Evolutionary conservation across 768 basidiomycete genomes (phyloP).

Genomic region (Thelephora ganbajun): DNA sequence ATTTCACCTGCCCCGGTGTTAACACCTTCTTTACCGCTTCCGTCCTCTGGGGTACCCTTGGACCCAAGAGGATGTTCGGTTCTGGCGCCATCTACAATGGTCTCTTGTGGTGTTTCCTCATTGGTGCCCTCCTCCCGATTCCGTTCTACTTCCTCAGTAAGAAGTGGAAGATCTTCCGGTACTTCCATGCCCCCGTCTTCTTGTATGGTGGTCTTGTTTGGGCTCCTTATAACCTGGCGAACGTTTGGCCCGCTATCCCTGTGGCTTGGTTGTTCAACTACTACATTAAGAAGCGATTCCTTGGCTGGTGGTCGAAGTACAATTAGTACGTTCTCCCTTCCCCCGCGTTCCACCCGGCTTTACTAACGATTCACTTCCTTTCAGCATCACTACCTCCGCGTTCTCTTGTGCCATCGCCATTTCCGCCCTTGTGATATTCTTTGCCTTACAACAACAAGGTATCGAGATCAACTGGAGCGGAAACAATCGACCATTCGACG

Average conservation of each 20-base stretch:
- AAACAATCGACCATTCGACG: slow-evolving; percentile 13
- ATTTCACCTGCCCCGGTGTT: slow-evolving; percentile 58
- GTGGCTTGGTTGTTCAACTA: slow-evolving; percentile 16
- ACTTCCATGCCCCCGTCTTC: slow-evolving; percentile 83
- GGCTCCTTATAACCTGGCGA: slow-evolving; percentile 11
- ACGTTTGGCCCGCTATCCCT: slow-evolving; percentile 13
- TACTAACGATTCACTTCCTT: background rate
- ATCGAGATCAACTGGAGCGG: slow-evolving; percentile 19
- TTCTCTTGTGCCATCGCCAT: slow-evolving; percentile 21
- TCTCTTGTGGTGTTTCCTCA: slow-evolving; percentile 59
- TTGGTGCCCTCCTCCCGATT: slow-evolving; percentile 63
- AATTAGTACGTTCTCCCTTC: slow-evolving; percentile 11
- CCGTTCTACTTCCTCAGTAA: slow-evolving; percentile 75
- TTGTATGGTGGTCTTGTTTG: slow-evolving; percentile 27
- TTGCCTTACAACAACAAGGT: slow-evolving; percentile 16
- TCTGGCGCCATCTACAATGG: slow-evolving; percentile 31
- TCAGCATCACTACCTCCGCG: slow-evolving; percentile 18
- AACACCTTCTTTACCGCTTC: slow-evolving; percentile 56
- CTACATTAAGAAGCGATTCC: slow-evolving; percentile 11
- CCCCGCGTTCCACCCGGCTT: background rate
- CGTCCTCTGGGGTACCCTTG: slow-evolving; percentile 42
- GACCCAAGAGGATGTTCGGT: slow-evolving; percentile 23
- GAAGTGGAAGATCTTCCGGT: slow-evolving; percentile 69
- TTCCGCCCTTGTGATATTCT: slow-evolving; percentile 23
- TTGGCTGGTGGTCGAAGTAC: slow-evolving; percentile 18